Percentiles rank a stretch among this genome's conserved stretches.
Conservation (phyloP, 306 rosid genomes). For the Sindora glabra region DNA sequence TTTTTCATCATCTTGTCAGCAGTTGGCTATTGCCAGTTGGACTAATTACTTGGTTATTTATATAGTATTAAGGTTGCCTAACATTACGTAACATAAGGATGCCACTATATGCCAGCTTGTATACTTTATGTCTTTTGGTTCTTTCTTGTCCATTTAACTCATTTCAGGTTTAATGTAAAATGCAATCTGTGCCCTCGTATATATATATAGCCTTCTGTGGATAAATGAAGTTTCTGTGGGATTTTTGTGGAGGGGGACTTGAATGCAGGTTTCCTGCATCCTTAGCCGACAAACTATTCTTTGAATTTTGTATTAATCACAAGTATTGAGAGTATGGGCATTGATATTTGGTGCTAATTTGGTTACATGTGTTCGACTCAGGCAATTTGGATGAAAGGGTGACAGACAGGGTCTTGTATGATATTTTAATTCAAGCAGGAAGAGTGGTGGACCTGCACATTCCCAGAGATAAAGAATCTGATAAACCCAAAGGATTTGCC, state of each 20-base stretch:
- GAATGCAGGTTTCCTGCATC: background rate
- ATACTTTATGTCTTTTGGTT: too few species aligned
- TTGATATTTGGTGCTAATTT: slow-evolving; percentile 3
- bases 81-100: too few species aligned
- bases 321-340: background rate
- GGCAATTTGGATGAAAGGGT: slow-evolving; percentile 94
- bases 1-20: background rate
- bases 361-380: slow-evolving; percentile 17
- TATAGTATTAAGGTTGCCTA: background rate
- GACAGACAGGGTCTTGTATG: slow-evolving; percentile 75
- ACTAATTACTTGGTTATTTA: too few species aligned
- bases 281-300: background rate
- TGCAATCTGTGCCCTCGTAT: too few species aligned
- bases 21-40: background rate
- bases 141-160: too few species aligned
- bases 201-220: too few species aligned
- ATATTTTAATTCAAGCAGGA: slow-evolving; percentile 83
- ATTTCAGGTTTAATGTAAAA: too few species aligned
- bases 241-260: too few species aligned
- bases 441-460: slow-evolving; percentile 73
- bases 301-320: background rate
- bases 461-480: slow-evolving; percentile 81
- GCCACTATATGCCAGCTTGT: too few species aligned
- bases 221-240: too few species aligned
- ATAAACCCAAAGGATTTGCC: slow-evolving; percentile 69